Evolutionary conservation across 78 protist species (phyloP).

Genomic region (Chrysochromulina tobinii): DNA sequence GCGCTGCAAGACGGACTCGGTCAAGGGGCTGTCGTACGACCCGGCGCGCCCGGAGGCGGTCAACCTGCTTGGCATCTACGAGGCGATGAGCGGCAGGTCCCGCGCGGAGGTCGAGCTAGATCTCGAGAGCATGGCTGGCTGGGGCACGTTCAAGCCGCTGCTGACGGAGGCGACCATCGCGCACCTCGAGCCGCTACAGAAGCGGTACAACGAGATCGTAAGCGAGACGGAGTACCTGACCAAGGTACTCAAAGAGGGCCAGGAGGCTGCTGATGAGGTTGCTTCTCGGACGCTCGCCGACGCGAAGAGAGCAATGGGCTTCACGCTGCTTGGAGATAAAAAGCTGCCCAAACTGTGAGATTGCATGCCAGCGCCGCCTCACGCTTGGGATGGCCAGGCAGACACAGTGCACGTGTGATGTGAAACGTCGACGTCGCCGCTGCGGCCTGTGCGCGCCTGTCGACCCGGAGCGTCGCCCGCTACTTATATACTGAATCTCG

Average conservation of each 20-base stretch:
- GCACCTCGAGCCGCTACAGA: slow-evolving; percentile 28
- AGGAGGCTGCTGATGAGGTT: not conserved
- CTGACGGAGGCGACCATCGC: slow-evolving; percentile 19
- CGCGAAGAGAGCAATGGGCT: slow-evolving; percentile 36
- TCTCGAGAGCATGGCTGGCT: not conserved
- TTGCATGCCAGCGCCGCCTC: too few species aligned
- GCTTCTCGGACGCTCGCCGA: not conserved
- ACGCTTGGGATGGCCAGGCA: too few species aligned
- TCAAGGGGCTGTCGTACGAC: slow-evolving; percentile 3
- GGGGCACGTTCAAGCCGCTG: slow-evolving; percentile 46
- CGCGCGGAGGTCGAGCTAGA: not conserved
- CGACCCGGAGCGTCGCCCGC: too few species aligned
- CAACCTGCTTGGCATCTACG: slow-evolving; percentile 52
- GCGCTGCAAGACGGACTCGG: slow-evolving; percentile 42
- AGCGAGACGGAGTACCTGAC: not conserved
- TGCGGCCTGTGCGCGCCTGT: too few species aligned
- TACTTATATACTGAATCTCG: too few species aligned
- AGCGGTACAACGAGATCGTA: not conserved
- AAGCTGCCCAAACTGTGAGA: not conserved
- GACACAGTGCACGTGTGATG: too few species aligned
- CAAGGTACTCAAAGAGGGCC: not conserved
- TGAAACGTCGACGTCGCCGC: too few species aligned
- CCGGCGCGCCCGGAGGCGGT: slow-evolving; percentile 46
- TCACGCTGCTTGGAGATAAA: not conserved
- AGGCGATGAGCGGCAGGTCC: slow-evolving; percentile 2